phyloP scores from a whole-genome alignment of 2,329 filamentous ascomycete genomes.

The Aspergillus bombycis region DNA sequence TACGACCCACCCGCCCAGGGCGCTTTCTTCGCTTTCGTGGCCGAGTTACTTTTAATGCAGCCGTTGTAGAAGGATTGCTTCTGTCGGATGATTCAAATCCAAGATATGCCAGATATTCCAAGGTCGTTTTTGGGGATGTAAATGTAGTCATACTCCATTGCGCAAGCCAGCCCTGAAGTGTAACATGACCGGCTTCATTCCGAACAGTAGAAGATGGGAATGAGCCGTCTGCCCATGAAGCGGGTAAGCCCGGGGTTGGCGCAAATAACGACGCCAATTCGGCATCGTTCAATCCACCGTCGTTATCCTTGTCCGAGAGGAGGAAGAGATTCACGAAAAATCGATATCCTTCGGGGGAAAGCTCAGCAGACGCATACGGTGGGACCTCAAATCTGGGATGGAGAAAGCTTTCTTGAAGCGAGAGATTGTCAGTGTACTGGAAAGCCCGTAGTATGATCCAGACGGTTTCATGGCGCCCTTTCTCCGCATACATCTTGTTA shows the following conservation, averaged over 20 bases:
- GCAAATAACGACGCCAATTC: slow-evolving; percentile 88
- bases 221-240: slow-evolving; percentile 82
- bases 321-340: slow-evolving; percentile 98
- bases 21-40: slow-evolving; percentile 81
- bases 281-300: slow-evolving; percentile 84
- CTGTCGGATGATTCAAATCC: slow-evolving; percentile 82
- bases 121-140: slow-evolving; percentile 88
- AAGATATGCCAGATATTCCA: slow-evolving; percentile 94
- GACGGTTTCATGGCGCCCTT: slow-evolving; percentile 95
- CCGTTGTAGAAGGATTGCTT: slow-evolving; percentile 74
- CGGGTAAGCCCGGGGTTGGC: slow-evolving; percentile 85
- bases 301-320: slow-evolving; percentile 95
- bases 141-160: slow-evolving; percentile 99
- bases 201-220: slow-evolving; percentile 94
- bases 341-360: slow-evolving; percentile 90
- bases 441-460: slow-evolving; percentile 97
- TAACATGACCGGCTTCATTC: slow-evolving; percentile 94
- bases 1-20: slow-evolving; percentile 85
- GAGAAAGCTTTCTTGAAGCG: slow-evolving; percentile 85
- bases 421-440: slow-evolving; percentile 93
- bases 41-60: slow-evolving; percentile 90
- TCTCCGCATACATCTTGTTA: slow-evolving; percentile 96
- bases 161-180: slow-evolving; percentile 94
- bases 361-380: slow-evolving; percentile 86
- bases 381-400: slow-evolving; percentile 94